Base-by-base conservation (phyloP, 2,329 filamentous ascomycete species). In the Phyllosticta paracitricarpa region DNA sequence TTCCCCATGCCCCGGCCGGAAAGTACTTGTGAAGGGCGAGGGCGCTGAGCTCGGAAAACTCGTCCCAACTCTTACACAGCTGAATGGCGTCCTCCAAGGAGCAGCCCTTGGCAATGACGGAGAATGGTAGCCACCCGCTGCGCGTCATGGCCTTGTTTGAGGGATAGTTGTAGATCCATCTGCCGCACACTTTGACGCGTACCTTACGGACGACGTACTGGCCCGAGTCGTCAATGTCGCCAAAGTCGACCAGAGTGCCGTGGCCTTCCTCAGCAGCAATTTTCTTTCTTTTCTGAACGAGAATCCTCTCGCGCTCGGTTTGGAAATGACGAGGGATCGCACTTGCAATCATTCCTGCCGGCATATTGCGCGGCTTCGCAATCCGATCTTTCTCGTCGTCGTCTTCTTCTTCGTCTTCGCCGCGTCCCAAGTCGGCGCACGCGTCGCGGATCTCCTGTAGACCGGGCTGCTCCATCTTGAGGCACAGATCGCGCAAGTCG, bases 111-210 rank as follows among this genome's bases (percentile, higher is more conserved):
- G 78, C 78, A 65, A 81, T 75, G 63, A 81, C 71, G 24, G 76
- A 79, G 66, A 81, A 81, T 33, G 81, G 79, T 24, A 79, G 70
- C 79, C 79, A 81, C 3, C 79, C 78, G 28, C 76, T 74, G 59
- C 78, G 71, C 55, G 71, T 75, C 72, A 81, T 77, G 3, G 77
- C 75, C 48, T 72, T 75, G 63, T 79, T 73, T 61, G 74, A 78
- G 8, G 78, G 77, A 64, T 81, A 80, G 67, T 81, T 80, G 72
- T 78, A 81, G 65, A 81, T 81, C 58, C 71, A 75, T 54, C 73
- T 75, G 10, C 79, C 78, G 58, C 77, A 81, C 9, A 81, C 69
- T 58, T 72, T 77, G 60, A 81, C 74, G 57, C 75, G 74, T 63
- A 77, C 76, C 60, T 73, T 78, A 61, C 70, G 72, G 55, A 66